Base-by-base conservation (phyloP, 2,329 filamentous ascomycete species). In the Pseudocercospora musae region DNA sequence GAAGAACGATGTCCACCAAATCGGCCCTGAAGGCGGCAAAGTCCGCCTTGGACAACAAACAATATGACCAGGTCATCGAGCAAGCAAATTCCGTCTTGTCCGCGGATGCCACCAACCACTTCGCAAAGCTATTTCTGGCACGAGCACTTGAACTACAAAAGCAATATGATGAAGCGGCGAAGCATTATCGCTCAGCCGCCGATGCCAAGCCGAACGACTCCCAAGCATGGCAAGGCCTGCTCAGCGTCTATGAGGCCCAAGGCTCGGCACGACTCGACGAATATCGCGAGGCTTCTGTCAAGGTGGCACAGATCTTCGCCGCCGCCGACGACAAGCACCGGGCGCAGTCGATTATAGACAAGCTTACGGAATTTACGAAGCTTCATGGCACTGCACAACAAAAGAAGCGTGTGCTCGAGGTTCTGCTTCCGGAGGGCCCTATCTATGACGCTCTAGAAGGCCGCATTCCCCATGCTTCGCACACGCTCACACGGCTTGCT, bases 211-310 rank as follows among this genome's bases (percentile, higher is more conserved):
- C 88, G 0, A 81, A 85, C 18, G 92, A 97, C 69, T 80, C 86
- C n/a, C 90, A 94, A 71, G 90, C 90, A 68, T 98, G 91, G 92
- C 90, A 96, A 74, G 95, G 95, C 0, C 81, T 99, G 50, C 85
- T 95, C 75, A 90, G 88, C 71, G 78, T 98, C 29, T 97, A 92
- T 74, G 91, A 96, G 77, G 89, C 87, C 70, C 89, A 92, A 72
- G 88, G 86, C 15, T 49, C 63, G 3, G 59, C 84, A 59, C 90
- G 89, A 70, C 79, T 98, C 13, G 82, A 85, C 59, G 84, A 88
- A 54, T 96, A 96, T 72, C 88, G 89, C 53, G 80, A 86, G 50
- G 90, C 90, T 1, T 89, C 88, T 1, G 76, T 92, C 62, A 87
- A 84, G 63, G 81, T 98, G 49, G 92, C 91, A 7, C 83, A 88